Evolutionary conservation across 192 early-diverging fungal species (phyloP).

Genomic region (Dissophora ornata): DNA sequence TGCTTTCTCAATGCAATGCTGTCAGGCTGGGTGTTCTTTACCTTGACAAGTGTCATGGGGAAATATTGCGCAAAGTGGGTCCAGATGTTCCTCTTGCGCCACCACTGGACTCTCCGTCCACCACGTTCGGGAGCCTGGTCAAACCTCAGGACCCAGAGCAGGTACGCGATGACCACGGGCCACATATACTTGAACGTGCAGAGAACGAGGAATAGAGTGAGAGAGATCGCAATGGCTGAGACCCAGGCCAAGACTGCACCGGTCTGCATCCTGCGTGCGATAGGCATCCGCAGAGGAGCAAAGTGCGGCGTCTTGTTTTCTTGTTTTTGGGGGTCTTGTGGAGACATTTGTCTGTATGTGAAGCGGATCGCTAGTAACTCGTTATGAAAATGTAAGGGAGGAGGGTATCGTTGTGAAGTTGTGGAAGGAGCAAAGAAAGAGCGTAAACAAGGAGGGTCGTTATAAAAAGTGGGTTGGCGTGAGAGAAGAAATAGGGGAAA

Average conservation of each 20-base stretch:
- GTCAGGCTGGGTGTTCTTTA: no score
- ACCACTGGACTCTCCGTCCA: constrained; percentile 66
- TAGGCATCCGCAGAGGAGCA: constrained; percentile 72
- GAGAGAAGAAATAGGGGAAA: no score
- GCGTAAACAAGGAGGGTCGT: no score
- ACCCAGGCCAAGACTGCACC: constrained; percentile 71
- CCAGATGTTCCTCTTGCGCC: constrained; percentile 73
- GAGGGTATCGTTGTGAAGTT: no score
- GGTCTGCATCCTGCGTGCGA: constrained; percentile 75
- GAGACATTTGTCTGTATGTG: neutral
- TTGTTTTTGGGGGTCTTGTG: neutral
- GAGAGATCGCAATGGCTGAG: constrained; percentile 56
- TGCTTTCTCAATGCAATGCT: no score
- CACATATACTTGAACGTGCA: constrained; percentile 62
- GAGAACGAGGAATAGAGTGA: constrained; percentile 70
- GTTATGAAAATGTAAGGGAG: no score
- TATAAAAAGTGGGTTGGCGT: neutral
- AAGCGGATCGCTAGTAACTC: no score
- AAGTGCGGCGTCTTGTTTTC: constrained; percentile 51
- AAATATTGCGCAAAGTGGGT: constrained; percentile 84
- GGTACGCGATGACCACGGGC: constrained; percentile 73
- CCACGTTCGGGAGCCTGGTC: constrained; percentile 82
- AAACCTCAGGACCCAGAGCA: constrained; percentile 76
- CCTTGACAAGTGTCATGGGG: constrained; percentile 81
- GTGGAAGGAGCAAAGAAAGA: no score